Conservation (phyloP, 257 asterid genomes). For the Nicotiana tabacum region DNA sequence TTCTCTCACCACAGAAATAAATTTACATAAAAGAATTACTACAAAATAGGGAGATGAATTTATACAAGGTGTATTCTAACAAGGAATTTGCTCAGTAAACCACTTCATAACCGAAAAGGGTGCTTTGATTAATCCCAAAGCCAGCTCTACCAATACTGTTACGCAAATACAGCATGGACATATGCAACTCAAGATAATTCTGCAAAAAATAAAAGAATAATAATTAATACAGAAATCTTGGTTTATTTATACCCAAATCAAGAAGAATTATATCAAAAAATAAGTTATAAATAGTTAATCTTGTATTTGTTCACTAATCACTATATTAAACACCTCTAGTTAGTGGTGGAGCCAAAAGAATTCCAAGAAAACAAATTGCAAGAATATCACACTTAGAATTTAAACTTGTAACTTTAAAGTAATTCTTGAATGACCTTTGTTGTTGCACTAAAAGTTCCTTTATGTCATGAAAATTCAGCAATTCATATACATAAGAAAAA, state of each 20-base stretch:
- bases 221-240: neutral
- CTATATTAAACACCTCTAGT: neutral
- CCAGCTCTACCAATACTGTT: constrained; percentile 62
- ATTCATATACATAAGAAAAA: neutral
- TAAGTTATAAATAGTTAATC: neutral
- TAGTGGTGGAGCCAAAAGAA: neutral
- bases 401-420: neutral
- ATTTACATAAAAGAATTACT: neutral
- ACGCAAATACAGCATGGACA: constrained; percentile 83
- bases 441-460: neutral
- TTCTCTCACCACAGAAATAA: neutral
- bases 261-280: neutral
- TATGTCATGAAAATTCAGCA: neutral
- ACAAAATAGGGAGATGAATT: neutral
- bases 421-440: neutral
- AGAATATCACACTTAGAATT: neutral
- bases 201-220: constrained; percentile 18
- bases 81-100: constrained; percentile 38
- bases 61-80: constrained; percentile 1
- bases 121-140: constrained; percentile 50
- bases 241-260: neutral
- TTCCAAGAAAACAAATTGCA: neutral
- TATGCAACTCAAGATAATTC: constrained; percentile 56
- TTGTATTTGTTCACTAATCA: neutral
- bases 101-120: constrained; percentile 36